Conservation (phyloP, 306 rosid species). For the Quercus berberidifolia region DNA sequence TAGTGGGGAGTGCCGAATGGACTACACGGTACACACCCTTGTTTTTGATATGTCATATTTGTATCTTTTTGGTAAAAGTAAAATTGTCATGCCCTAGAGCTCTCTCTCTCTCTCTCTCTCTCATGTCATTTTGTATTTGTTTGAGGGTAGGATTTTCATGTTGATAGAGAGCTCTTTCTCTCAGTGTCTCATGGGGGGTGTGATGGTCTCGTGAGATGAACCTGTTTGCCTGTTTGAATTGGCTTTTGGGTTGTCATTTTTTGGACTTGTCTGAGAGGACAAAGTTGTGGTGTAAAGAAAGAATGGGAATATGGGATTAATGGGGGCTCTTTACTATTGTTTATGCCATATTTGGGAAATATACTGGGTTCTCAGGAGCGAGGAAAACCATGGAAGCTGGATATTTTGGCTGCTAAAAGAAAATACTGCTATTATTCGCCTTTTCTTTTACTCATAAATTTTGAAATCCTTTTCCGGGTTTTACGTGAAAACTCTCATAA, state of each 20-base stretch:
- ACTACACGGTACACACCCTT: no score
- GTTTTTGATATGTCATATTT: no score
- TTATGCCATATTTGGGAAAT: neutral
- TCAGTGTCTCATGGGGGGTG: neutral
- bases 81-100: no score
- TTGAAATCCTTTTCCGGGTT: no score
- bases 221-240: neutral
- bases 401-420: neutral
- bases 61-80: no score
- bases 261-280: neutral
- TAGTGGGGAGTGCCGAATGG: no score
- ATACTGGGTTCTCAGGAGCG: neutral
- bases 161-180: neutral
- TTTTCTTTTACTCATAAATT: neutral
- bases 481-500: neutral
- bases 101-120: no score
- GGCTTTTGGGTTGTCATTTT: neutral
- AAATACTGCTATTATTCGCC: neutral
- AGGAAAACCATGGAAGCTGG: neutral
- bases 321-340: neutral
- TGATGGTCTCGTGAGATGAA: neutral
- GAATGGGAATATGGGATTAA: neutral
- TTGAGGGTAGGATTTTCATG: neutral
- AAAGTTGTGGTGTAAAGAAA: neutral
- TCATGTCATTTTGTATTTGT: neutral